Base-by-base conservation (phyloP, 2,329 filamentous ascomycete genomes). In the Escovopsis sp. region DNA sequence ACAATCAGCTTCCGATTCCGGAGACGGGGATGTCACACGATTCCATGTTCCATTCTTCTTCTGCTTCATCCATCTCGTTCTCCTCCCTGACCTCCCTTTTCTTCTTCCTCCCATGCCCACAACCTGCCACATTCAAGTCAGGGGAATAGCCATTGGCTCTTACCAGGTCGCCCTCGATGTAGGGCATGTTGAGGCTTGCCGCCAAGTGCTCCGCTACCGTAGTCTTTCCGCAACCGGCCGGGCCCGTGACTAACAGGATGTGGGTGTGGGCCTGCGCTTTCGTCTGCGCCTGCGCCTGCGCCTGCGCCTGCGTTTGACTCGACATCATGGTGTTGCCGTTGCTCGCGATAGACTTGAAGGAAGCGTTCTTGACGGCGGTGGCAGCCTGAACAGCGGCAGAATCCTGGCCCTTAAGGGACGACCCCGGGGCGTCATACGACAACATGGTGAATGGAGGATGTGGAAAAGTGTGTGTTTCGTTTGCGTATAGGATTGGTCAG, bases 181-280 rank as follows among this genome's bases (percentile, higher is more conserved):
- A 87, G 13, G 79, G 78, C 39, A 83, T 52, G 21, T 68, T 58
- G 26, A 86, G 61, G n/a, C 67, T 54, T 16, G 66, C 57, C 30
- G 79, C 70, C 30, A 87, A 56, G 49, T 73, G 63, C 45, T 74
- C 62, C 30, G 79, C 82, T 19, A 87, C 70, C 1, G 80, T 86
- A 38, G 73, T 81, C 64, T 87, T 87, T 39, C 81, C 81, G 50
- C 78, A 84, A 19, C 82, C 82, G 30, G 82, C 80, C 35, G 81
- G 81, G 19, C 81, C 81, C 2, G 79, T 85, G 35, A 87, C 73
- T 39, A 87, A 66, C 79, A 79, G 87, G 51, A 87, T 84, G 55
- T 86, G 80, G 48, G 78, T 75, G 39, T 63, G 54, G 21, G 21
- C 21, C 8, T 25, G 21, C 21, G 21, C 21, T 8, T 8, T 8